Evolutionary conservation across 2,329 filamentous ascomycete species (phyloP).

Genomic region (Pseudomassariella vexata): DNA sequence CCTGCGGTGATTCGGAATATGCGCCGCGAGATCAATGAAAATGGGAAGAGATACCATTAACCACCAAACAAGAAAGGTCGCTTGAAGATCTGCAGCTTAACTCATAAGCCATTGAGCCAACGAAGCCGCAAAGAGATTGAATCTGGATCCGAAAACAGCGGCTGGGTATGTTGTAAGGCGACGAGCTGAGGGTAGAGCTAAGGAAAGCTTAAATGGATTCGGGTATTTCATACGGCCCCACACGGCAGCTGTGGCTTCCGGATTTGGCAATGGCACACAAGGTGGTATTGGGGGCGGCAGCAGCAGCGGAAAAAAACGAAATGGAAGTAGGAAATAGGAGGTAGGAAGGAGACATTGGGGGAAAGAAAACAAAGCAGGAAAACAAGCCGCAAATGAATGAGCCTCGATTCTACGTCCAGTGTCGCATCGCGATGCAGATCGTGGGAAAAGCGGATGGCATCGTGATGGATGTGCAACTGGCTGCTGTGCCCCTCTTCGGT

Average conservation of each 20-base stretch:
- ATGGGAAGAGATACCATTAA: neutral
- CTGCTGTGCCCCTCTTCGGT: neutral
- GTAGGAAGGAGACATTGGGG: conserved; percentile 2
- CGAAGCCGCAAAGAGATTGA: neutral
- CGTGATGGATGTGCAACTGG: neutral
- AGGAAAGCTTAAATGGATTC: conserved; percentile 5
- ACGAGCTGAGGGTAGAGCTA: neutral
- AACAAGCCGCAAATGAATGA: conserved; percentile 9
- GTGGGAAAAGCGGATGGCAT: neutral
- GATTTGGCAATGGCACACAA: conserved; percentile 6
- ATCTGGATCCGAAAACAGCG: neutral
- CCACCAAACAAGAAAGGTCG: neutral
- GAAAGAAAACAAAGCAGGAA: conserved; percentile 8
- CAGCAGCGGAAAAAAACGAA: conserved; percentile 5
- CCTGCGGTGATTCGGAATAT: conserved; percentile 5
- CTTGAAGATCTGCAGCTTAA: neutral
- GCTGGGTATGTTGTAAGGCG: conserved; percentile 13
- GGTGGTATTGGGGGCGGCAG: conserved; percentile 5
- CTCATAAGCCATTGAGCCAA: neutral
- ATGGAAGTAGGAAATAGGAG: conserved; percentile 5
- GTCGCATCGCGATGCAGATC: neutral
- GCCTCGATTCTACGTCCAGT: conserved; percentile 3
- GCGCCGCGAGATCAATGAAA: neutral
- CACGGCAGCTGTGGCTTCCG: conserved; percentile 13
- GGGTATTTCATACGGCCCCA: conserved; percentile 7